Base-by-base conservation (phyloP, 1,284 basidiomycete species). In the Veloboletus limbatus region DNA sequence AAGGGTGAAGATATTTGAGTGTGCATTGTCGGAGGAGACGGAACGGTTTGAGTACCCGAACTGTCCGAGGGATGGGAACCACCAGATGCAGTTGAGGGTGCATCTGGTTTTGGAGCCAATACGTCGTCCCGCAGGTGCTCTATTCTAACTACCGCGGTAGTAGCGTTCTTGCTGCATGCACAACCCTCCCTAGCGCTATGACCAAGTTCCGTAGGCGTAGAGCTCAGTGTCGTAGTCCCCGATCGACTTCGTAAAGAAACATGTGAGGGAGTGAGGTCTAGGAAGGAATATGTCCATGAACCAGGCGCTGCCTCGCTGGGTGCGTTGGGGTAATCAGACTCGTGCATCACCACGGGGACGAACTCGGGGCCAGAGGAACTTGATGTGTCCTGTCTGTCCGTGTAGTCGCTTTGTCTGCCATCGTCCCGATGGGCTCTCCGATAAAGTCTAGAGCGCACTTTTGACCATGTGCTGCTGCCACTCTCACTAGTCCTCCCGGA, bases 191-290 rank as follows among this genome's bases (percentile, higher is more conserved):
- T 43, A n/a, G 32, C 28, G 4, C 27, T 48, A 36, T 66, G 66
- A 34, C 60, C 65, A n/a, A 42, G 6, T 20, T 64, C 62, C 8
- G 54, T 64, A 11, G 58, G 55, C 1, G 54, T 43, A 45, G 63
- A 67, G 33, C 53, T 67, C 32, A 54, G 45, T 18, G 62, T 65
- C n/a, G 47, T 54, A 11, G 56, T 54, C 33, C 65, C 62, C 5
- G 75, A 73, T 6, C 69, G 65, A 22, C 63, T 67, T 18, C 62
- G 59, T 17, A 68, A 47, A 18, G 77, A 78, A 10, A 60, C 67
- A 30, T 69, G 70, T 3, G 78, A 76, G 4, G 79, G 78, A 31
- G 62, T 35, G 44, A 84, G 72, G 57, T 84, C 82, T 18, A 85
- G 69, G 66, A 84, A 85, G 0, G 82, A 84, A 36, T 68, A 66